Evolutionary conservation across 768 basidiomycete species (phyloP), one percentile per base, ranked within the genome.

Genomic region (Crepidotus variabilis): DNA sequence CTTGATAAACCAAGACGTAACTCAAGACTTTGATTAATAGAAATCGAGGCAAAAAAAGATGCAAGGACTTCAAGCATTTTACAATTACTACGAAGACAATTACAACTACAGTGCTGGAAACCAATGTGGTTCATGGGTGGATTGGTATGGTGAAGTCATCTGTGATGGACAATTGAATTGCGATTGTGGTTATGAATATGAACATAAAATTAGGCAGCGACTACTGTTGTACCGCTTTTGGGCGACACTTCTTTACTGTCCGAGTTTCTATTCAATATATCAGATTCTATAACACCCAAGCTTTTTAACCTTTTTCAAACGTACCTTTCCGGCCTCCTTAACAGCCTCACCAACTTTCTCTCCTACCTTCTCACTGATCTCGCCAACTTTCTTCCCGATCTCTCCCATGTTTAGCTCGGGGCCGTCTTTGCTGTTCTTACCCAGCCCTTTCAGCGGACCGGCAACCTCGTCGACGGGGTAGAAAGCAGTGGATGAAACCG

Each of bases 61-160:
- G n/a, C n/a, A n/a, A 0, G 87, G 85, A 64, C 80, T 98, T 23
- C 86, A 92, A 57, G 94, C 94, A 0, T 90, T 87, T 65, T 92
- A 88, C 66, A 80, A 87, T 51, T 84, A 85, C 66, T 95, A 93
- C 61, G 62, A 68, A 50, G 67, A 75, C 61, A 65, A 71, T 52
- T 65, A 71, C 59, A 71, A 61, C 32, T 51, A 62, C 9, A 66
- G 71, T 34, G 61, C 63, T 34, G 70, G 66, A 10, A 67, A 65
- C 7, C 65, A 70, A 5, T 89, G 86, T 62, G 84, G 78, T 1
- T 86, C 87, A 11, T 94, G 87, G 91, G 87, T 90, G 10, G 90
- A 90, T 55, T 92, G 89, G 91, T 88, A 92, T 64, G 90, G 92
- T 1, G 68, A 81, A 50, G 75, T 83, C n/a, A 28, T 3, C 8